Percentiles rank a stretch among this genome's conserved stretches.
Conservation (phyloP, 2,329 filamentous ascomycete genomes). For the Didymella glomerata region DNA sequence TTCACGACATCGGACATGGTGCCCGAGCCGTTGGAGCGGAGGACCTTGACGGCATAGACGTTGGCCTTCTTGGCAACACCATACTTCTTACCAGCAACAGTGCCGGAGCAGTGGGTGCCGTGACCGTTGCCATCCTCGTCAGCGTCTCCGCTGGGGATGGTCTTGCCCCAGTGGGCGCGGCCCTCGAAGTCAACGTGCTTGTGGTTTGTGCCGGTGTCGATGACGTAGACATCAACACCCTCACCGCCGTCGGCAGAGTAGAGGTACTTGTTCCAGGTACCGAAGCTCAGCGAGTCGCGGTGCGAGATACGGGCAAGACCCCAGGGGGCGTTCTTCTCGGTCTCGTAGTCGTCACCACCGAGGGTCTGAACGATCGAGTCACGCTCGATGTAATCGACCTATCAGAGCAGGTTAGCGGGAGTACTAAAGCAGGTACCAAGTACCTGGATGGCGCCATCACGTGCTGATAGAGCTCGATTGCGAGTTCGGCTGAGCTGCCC, state of each 20-base stretch:
- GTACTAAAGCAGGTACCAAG: constrained; percentile 25
- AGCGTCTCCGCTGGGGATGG: constrained; percentile 82
- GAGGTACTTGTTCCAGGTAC: constrained; percentile 97
- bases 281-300: constrained; percentile 84
- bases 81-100: constrained; percentile 97
- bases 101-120: constrained; percentile 99
- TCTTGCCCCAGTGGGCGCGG: constrained; percentile 96
- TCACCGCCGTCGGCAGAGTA: constrained; percentile 90
- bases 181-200: constrained; percentile 98
- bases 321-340: constrained; percentile 97
- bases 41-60: constrained; percentile 97
- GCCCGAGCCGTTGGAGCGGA: constrained; percentile 95
- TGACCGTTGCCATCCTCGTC: constrained; percentile 97
- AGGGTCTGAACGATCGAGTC: constrained; percentile 92
- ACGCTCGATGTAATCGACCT: constrained; percentile 97
- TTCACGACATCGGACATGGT: constrained; percentile 99
- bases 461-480: constrained; percentile 41
- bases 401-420: constrained; percentile 37
- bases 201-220: constrained; percentile 94
- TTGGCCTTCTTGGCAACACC: constrained; percentile 99
- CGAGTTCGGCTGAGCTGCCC: constrained; percentile 41
- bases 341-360: constrained; percentile 60
- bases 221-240: constrained; percentile 98
- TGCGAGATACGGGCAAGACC: constrained; percentile 98
- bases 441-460: constrained; percentile 30